Evolutionary conservation across 805 yeast species (phyloP).

Genomic region (Danielia oregonensis): DNA sequence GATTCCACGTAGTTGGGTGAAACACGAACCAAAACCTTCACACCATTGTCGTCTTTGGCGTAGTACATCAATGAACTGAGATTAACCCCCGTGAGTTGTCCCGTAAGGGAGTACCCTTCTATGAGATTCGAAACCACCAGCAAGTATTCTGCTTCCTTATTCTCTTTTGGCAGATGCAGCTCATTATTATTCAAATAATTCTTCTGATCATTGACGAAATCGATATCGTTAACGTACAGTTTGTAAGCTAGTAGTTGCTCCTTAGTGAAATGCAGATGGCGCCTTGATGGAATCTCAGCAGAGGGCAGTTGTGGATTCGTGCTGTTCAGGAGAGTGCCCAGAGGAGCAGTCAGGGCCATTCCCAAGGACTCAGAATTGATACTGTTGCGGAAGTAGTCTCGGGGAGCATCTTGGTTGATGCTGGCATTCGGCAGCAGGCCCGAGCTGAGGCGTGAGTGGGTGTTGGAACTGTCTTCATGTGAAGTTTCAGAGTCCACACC

Average conservation of each 20-base stretch:
- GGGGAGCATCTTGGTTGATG: too few species aligned
- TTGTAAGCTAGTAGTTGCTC: conserved; percentile 15
- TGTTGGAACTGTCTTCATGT: too few species aligned
- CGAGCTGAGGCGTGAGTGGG: too few species aligned
- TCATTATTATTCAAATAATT: conserved; percentile 15
- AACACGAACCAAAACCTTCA: conserved; percentile 19
- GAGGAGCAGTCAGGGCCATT: neutral
- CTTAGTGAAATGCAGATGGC: conserved; percentile 8
- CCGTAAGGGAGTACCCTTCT: conserved; percentile 22
- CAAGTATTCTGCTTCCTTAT: conserved; percentile 13
- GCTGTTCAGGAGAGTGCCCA: too few species aligned
- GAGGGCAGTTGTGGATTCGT: too few species aligned
- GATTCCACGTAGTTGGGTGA: conserved; percentile 21
- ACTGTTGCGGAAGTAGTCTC: neutral
- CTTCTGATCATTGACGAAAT: conserved; percentile 20
- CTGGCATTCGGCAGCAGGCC: too few species aligned
- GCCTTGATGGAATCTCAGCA: too few species aligned
- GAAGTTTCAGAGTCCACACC: too few species aligned
- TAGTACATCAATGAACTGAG: conserved; percentile 14
- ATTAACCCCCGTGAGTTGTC: conserved; percentile 13
- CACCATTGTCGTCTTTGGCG: conserved; percentile 16
- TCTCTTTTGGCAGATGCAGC: conserved; percentile 5
- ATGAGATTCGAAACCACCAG: conserved; percentile 14
- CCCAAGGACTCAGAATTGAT: neutral
- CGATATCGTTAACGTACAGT: conserved; percentile 25